Conservation (phyloP, 2,329 filamentous ascomycete genomes). For the Diaporthe ilicicola region DNA sequence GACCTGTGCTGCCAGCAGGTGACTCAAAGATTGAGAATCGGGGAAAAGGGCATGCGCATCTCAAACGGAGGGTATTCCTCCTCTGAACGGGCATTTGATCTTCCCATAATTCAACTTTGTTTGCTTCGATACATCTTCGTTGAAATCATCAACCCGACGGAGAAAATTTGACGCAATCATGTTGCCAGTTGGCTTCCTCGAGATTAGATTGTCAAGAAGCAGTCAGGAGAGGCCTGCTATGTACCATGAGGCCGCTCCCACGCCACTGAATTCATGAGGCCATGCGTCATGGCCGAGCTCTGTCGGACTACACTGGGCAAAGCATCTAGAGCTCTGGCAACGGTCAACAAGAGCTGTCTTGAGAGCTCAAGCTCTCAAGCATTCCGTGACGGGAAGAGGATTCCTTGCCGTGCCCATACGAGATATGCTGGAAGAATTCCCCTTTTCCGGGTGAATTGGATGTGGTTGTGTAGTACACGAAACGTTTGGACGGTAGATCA, state of each 20-base stretch:
- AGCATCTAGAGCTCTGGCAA: too few species aligned
- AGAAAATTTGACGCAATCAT: too few species aligned
- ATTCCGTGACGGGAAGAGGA: not conserved
- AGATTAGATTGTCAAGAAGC: too few species aligned
- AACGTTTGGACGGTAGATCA: not conserved
- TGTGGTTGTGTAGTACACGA: not conserved
- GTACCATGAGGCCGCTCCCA: not conserved
- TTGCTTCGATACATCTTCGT: not conserved
- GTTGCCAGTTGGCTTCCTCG: too few species aligned
- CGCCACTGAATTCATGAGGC: not conserved
- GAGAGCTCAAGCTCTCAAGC: not conserved
- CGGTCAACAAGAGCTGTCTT: not conserved
- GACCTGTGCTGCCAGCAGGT: not conserved
- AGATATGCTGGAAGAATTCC: not conserved
- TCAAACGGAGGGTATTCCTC: too few species aligned
- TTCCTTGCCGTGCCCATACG: not conserved
- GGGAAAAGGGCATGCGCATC: not conserved
- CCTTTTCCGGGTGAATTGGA: not conserved
- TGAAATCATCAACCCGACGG: too few species aligned
- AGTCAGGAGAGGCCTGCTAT: too few species aligned
- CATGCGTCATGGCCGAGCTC: rapidly evolving
- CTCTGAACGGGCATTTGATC: not conserved
- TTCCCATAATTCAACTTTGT: not conserved
- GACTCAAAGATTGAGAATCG: not conserved
- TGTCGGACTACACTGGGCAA: not conserved